Conservation (phyloP, 495 filamentous ascomycete genomes). For the Penicillium simplicissimum region DNA sequence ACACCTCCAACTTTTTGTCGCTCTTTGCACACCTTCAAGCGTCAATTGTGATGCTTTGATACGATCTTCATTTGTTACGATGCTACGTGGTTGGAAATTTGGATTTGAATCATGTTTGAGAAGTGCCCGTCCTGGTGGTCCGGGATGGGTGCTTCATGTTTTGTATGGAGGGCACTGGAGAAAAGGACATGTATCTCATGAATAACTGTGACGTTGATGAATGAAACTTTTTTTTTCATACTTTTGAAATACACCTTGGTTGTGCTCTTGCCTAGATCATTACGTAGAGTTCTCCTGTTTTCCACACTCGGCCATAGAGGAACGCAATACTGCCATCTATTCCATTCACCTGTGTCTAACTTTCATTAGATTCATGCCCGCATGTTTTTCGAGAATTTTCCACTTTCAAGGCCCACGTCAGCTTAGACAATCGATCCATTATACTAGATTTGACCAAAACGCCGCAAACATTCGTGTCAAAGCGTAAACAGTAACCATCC, state of each 20-base stretch:
- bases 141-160: not conserved
- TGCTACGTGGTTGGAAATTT: not conserved
- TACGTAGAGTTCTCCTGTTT: not conserved
- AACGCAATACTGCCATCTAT: not conserved
- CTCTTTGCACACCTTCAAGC: not conserved
- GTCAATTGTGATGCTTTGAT: not conserved
- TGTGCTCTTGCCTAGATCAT: not conserved
- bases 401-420: not conserved
- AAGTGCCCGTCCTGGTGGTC: not conserved
- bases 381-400: not conserved
- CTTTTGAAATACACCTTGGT: not conserved
- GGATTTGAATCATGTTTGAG: not conserved
- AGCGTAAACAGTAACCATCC: not conserved
- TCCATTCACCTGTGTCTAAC: not conserved
- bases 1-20: conserved; percentile 1
- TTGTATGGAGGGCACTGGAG: not conserved
- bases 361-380: not conserved
- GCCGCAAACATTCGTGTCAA: not conserved
- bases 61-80: conserved; percentile 7
- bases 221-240: not conserved
- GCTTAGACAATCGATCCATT: not conserved
- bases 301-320: not conserved
- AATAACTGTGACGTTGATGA: not conserved
- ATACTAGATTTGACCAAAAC: not conserved
- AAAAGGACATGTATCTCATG: not conserved